Conservation (phyloP, 257 asterid species). For the Euphrasia confusa region DNA sequence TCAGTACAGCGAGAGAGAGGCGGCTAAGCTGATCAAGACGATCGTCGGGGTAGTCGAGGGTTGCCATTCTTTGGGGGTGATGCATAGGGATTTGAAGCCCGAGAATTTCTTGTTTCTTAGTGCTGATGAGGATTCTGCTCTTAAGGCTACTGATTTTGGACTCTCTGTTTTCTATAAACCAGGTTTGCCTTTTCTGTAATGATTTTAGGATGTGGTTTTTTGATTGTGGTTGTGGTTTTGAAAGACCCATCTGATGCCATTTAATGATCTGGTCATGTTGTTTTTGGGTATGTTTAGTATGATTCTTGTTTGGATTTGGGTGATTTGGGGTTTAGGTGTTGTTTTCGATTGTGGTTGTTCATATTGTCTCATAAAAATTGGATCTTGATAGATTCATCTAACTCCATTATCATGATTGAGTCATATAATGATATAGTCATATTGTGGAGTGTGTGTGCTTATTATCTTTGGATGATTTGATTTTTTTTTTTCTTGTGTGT, state of each 20-base stretch:
- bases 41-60: slow-evolving; percentile 80
- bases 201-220: neutral
- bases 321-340: too few species aligned
- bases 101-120: slow-evolving; percentile 84
- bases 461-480: too few species aligned
- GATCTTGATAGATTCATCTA: too few species aligned
- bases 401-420: too few species aligned
- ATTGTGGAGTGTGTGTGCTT: neutral
- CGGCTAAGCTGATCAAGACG: slow-evolving; percentile 67
- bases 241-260: neutral
- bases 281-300: neutral
- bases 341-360: too few species aligned
- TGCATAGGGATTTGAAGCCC: slow-evolving; percentile 91
- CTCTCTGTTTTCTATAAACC: slow-evolving; percentile 87
- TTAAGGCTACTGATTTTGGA: slow-evolving; percentile 89
- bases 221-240: neutral
- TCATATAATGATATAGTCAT: neutral
- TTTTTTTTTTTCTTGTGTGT: too few species aligned
- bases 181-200: slow-evolving; percentile 28
- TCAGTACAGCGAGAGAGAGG: slow-evolving; percentile 75
- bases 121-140: slow-evolving; percentile 69
- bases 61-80: slow-evolving; percentile 83
- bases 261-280: neutral
- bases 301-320: too few species aligned
- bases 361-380: too few species aligned